phyloP scores from a whole-genome alignment of 1,139 yeast genomes.

The Yamadazyma aaseri region DNA sequence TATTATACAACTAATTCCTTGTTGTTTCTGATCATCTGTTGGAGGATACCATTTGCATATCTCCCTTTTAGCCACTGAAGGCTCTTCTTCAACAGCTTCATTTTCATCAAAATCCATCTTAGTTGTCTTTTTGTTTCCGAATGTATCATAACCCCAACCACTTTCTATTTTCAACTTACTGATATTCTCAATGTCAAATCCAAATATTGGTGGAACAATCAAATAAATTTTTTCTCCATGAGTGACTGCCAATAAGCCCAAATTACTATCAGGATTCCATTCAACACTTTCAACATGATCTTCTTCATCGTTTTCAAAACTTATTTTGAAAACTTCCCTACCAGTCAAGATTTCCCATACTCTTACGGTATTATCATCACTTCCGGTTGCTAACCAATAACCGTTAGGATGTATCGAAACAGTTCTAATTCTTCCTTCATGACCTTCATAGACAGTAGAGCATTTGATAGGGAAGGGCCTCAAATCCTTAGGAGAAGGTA shows the following conservation, averaged over 20 bases:
- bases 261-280: slow-evolving; percentile 82
- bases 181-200: slow-evolving; percentile 79
- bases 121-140: slow-evolving; percentile 49
- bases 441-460: slow-evolving; percentile 83
- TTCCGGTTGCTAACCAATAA: slow-evolving; percentile 94
- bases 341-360: slow-evolving; percentile 97
- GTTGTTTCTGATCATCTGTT: slow-evolving; percentile 53
- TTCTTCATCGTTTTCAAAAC: slow-evolving; percentile 52
- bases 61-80: slow-evolving; percentile 47
- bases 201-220: slow-evolving; percentile 87
- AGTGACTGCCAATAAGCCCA: slow-evolving; percentile 78
- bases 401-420: slow-evolving; percentile 87
- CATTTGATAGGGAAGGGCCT: slow-evolving; percentile 97
- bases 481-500: slow-evolving; percentile 94
- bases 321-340: slow-evolving; percentile 76
- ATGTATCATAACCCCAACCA: slow-evolving; percentile 90
- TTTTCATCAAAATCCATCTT: slow-evolving; percentile 38
- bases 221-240: slow-evolving; percentile 81
- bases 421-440: slow-evolving; percentile 77
- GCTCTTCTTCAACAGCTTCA: slow-evolving; percentile 43
- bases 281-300: slow-evolving; percentile 81
- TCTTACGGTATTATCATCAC: slow-evolving; percentile 95
- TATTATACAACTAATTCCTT: slow-evolving; percentile 71
- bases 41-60: slow-evolving; percentile 89
- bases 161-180: slow-evolving; percentile 79